Evolutionary conservation across 495 filamentous ascomycete genomes (phyloP), one percentile per base, ranked within the genome.

Genomic region (Hypoxylon fuscum): DNA sequence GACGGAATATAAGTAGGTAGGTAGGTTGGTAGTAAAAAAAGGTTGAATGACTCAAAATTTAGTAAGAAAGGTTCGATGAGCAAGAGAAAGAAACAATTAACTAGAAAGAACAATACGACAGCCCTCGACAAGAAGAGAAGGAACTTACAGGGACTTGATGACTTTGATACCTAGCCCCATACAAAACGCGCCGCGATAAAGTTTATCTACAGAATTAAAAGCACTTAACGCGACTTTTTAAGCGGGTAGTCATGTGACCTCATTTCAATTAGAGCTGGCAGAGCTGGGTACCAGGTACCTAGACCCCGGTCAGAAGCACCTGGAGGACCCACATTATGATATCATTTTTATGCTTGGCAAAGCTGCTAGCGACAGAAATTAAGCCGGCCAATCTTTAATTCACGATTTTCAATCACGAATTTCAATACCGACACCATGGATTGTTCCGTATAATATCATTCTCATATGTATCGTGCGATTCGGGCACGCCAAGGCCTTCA

Each of bases 381-480:
- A n/a, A n/a, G n/a, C n/a, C n/a, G n/a, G n/a, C 59, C 29, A 41
- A 52, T 41, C 40, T 27, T 23, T 38, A 21, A 21, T 56, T 29
- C 25, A 8, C 25, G 8, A 27, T 27, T 8, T 27, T 27, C n/a
- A n/a, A n/a, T 35, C 51, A 27, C 31, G 31, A 34, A 3, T 7
- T 10, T 47, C 17, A 6, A 29, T 15, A 41, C 22, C 25, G 34
- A 38, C 43, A 38, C 35, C 23, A 70, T 70, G 68, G 55, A 64
- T 32, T 49, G 0, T 37, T 58, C 34, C 35, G 34, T 50, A 64
- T 64, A 64, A 54, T 22, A 8, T 52, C 20, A 48, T 10, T 44
- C 49, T 47, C 54, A 55, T 59, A 72, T 72, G 69, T 55, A 70
- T 65, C 57, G 69, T 65, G 60, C 67, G 54, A 49, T 14, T 38